Base-by-base conservation (phyloP, 1,139 yeast species). In the Saccharomycopsis crataegensis region DNA sequence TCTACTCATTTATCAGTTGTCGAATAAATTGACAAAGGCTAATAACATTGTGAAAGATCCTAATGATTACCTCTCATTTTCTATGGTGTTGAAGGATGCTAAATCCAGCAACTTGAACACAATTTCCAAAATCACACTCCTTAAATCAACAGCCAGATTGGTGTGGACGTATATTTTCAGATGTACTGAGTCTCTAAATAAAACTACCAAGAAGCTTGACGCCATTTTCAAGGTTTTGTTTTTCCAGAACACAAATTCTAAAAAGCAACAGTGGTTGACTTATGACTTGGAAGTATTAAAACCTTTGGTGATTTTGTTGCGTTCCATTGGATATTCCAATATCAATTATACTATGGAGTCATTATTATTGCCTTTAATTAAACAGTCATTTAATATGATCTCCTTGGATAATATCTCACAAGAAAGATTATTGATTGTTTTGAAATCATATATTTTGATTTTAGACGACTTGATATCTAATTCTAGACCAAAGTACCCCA, bases 91-190 rank as follows among this genome's bases (percentile, higher is more conserved):
- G 9, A 14, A 12, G 2, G 43, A 17, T n/a, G 45, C 42, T 12
- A 54, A 46, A 22, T 49, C 46, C 33, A 14, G 48, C 2, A 50
- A 43, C 41, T 14, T 48, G 17, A 31, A 59, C 71, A 34, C 36
- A 28, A 16, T 31, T 28, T 40, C 37, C 8, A 56, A 47, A 50
- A 73, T 79, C 1, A 78, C 80, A 1, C 77, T 82, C 51, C 76
- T 88, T 12, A 78, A 80, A 0, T 84, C 93, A 53, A 69, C 83
- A 8, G 77, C 96, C 0, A 72, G 96, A 55, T 71, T 94, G 40
- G 68, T 86, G 0, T 94, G 99, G 99, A 96, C 91, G 0, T 93
- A 86, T 63, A 70, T 91, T 37, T 88, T 85, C 66, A 75, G 99
- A 57, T 81, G 91, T 59, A 79, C 96, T 0, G 99, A 94, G 62